Evolutionary conservation across 768 basidiomycete species (phyloP).

Genomic region (Tylopilus sp.): DNA sequence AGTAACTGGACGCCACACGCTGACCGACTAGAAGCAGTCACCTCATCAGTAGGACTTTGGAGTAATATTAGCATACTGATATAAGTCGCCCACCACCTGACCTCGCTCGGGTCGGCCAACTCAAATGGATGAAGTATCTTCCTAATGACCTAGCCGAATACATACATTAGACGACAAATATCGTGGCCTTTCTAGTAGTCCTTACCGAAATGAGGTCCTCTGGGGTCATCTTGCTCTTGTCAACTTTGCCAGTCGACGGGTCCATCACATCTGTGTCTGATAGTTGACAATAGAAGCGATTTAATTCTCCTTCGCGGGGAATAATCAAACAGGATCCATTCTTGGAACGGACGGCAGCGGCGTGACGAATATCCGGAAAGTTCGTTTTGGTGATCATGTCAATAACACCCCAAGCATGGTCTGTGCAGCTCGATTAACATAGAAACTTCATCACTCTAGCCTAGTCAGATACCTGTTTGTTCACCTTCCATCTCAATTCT

Average conservation of each 20-base stretch:
- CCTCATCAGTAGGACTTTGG: background rate
- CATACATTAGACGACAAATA: background rate
- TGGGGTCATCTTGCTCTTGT: background rate
- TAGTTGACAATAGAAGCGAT: background rate
- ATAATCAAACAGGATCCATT: background rate
- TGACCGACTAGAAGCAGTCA: conserved; percentile 53
- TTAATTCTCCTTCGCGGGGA: background rate
- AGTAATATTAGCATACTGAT: conserved; percentile 44
- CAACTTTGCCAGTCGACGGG: background rate
- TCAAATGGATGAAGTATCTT: conserved; percentile 43
- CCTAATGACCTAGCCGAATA: background rate
- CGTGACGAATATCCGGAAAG: conserved; percentile 1
- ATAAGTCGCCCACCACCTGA: conserved; percentile 75
- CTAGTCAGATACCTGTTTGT: conserved; percentile 24
- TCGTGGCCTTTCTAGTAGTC: no score
- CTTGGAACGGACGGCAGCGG: background rate
- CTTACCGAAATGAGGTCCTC: background rate
- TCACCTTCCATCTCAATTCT: conserved; percentile 47
- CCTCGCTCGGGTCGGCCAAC: conserved; percentile 35
- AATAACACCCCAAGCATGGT: conserved; percentile 1
- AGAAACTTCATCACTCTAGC: background rate
- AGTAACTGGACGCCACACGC: conserved; percentile 50
- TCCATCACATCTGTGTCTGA: background rate
- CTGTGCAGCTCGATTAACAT: background rate
- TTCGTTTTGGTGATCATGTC: background rate